Base-by-base conservation (phyloP, 1,139 yeast species). In the Arxiozyma telluris region DNA sequence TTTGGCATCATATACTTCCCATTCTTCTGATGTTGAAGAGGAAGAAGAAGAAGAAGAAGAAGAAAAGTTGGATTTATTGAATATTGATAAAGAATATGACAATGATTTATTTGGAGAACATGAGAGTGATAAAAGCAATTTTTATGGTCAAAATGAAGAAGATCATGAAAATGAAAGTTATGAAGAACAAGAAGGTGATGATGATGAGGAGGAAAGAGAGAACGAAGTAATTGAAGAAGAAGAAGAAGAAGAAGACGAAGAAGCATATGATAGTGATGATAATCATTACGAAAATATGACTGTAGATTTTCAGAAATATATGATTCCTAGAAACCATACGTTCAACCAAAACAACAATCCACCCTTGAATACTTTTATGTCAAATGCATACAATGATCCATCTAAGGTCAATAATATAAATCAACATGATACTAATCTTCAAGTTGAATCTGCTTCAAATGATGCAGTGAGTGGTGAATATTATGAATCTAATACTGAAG, bases 161-260 rank as follows among this genome's bases (percentile, higher is more conserved):
- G 46, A 44, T 4, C 22, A 21, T 12, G 51, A 50, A 41, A 45
- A 21, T 27, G 50, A 41, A 49, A 22, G 21, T 18, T 11, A 43
- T 20, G 42, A 49, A 38, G 55, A 53, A 15, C 49, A 25, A 22
- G 52, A 47, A 21, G 52, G 23, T 44, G 52, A 47, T 5, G 21
- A 18, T 3, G 41, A 45, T 8, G 47, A 47, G 30, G 44, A 48
- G 25, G 39, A 23, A 11, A 23, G 23, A 18, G 25, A 44, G 15
- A 48, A 47, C 18, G 8, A 8, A 39, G 30, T 8, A 8, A 27
- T 27, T 27, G 23, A 50, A 1, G 43, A 41, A 3, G 51, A 51
- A 15, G 18, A 43, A 6, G 51, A 42, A 2, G n/a, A 47, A 4
- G n/a, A 47, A 1, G 7, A 5, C 2, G 23, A 50, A 4, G 43